Evolutionary conservation across 306 rosid genomes (phyloP).

Genomic region (Vigna nakashimae): DNA sequence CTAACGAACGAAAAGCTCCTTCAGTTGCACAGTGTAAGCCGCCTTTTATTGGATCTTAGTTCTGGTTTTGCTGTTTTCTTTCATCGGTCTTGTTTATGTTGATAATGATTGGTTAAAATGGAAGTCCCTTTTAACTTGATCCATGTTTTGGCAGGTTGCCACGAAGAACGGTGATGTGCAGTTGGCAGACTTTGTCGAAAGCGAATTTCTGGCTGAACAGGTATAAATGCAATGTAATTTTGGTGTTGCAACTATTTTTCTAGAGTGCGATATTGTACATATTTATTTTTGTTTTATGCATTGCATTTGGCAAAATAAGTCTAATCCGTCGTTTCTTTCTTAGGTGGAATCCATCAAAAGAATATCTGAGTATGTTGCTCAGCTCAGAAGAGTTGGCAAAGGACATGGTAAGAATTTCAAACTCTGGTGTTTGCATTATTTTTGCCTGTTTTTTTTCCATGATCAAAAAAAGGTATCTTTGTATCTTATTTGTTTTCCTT

Average conservation of each 20-base stretch:
- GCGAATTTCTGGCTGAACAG: conserved; percentile 82
- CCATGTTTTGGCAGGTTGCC: conserved; percentile 64
- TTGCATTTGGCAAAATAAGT: conserved; percentile 17
- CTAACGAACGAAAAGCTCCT: conserved; percentile 86
- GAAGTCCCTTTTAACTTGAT: conserved; percentile 6
- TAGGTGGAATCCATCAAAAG: conserved; percentile 90
- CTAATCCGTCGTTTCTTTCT: conserved; percentile 1
- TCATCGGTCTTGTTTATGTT: conserved; percentile 4
- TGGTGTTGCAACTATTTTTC: background rate
- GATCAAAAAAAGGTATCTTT: background rate
- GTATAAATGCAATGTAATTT: conserved; percentile 42
- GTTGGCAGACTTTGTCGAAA: conserved; percentile 76
- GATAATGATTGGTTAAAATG: conserved; percentile 6
- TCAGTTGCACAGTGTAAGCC: conserved; percentile 68
- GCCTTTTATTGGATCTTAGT: conserved; percentile 9
- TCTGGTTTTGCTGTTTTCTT: conserved; percentile 31
- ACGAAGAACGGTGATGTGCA: conserved; percentile 72
- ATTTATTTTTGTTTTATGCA: background rate
- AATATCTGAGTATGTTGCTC: conserved; percentile 91
- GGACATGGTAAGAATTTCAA: conserved; percentile 76
- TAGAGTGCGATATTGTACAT: background rate
- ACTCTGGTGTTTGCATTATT: background rate
- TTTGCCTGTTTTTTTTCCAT: background rate
- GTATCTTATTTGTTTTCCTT: conserved; percentile 17
- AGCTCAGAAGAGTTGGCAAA: conserved; percentile 92